Evolutionary conservation across 176 grass and related monocot genomes (phyloP), one percentile per base, ranked within the genome.

Genomic region (Oryza punctata): DNA sequence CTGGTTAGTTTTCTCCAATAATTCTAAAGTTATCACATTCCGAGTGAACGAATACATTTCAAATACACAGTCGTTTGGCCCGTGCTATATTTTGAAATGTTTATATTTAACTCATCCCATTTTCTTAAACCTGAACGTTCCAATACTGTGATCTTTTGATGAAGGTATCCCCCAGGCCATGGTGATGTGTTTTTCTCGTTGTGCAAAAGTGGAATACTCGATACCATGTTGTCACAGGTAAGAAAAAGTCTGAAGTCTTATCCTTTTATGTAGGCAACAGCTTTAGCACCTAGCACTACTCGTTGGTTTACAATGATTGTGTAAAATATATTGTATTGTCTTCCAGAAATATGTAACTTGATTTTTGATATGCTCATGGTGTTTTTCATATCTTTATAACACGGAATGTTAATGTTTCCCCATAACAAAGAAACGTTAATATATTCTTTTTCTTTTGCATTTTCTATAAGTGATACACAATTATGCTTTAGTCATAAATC

Each of bases 131-230:
- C 16, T 60, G 65, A 76, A 28, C 43, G 16, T 50, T 26, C 21
- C 40, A 41, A 10, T 41, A 10, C 40, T 41, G 40, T 41, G 40
- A 64, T 49, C 74, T 78, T 41, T 71, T 75, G 6, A 30, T 91
- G 70, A 87, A 97, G 95, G 95, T 94, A 97, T 63, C 95, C 96
- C 78, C 96, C 96, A 41, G 93, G 96, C 43, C 93, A 98, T 40
- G 93, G 93, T 82, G 96, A 98, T 89, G 91, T 98, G 70, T 98
- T 98, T 82, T 87, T 91, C 60, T 85, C 93, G 57, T 76, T 98
- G 83, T 88, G 49, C 66, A 95, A 95, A 85, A 98, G 93, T 29
- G 93, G 96, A 49, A 95, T 91, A 78, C 93, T 98, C 85, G 96
- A 95, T 87, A n/a, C 81, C 16, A 90, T 98, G 27, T 74, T 98